A percentile compares a stretch with the other conserved stretches of the same genome.
Conservation (phyloP, 257 asterid genomes). For the Nicotiana obtusifolia region DNA sequence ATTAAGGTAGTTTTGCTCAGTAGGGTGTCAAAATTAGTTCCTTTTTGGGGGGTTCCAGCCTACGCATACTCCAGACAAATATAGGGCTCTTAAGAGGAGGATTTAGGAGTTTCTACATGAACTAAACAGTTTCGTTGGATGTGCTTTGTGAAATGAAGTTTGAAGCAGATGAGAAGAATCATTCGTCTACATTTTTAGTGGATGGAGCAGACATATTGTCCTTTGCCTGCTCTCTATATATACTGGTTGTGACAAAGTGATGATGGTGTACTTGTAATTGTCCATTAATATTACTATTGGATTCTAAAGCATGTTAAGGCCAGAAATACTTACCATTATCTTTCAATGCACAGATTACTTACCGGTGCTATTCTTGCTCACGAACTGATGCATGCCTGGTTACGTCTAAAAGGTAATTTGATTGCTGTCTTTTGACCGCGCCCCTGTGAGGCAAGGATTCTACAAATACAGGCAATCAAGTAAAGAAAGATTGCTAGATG, state of each 20-base stretch:
- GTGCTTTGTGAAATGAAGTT: conserved; percentile 81
- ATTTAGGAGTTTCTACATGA: not conserved
- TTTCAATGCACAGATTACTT: conserved; percentile 49
- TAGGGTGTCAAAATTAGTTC: not conserved
- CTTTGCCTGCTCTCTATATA: not conserved
- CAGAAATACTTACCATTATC: not conserved
- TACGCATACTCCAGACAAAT: not conserved
- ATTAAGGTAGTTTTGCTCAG: not conserved
- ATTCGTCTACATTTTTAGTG: not conserved
- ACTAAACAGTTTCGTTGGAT: not conserved
- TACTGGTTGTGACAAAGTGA: not conserved
- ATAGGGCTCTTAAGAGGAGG: not conserved
- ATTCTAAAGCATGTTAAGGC: not conserved
- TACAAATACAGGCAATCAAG: not conserved
- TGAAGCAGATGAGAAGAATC: conserved; percentile 46
- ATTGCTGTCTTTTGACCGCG: not conserved
- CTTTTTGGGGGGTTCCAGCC: not conserved
- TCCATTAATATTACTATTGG: not conserved
- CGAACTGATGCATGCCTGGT: conserved; percentile 97
- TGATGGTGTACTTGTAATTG: not conserved
- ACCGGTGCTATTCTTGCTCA: conserved; percentile 95
- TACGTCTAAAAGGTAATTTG: conserved; percentile 68
- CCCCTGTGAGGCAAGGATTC: not conserved
- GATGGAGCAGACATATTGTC: not conserved
- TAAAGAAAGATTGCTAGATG: not conserved